Base-by-base conservation (phyloP, 805 yeast species). In the Spathaspora gorwiae region DNA sequence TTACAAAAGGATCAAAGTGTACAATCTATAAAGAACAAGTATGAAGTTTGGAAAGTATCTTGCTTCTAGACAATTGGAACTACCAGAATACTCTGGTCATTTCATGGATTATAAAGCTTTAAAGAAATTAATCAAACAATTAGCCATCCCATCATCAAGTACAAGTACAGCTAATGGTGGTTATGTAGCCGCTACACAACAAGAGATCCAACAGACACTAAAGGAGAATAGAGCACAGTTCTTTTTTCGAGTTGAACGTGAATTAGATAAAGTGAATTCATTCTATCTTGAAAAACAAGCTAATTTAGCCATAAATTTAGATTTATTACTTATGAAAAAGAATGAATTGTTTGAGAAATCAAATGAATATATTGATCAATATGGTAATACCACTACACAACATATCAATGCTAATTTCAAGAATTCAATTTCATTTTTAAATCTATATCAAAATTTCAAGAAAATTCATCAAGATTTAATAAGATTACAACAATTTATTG, bases 1-100 rank as follows among this genome's bases (percentile, higher is more conserved):
- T n/a, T n/a, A n/a, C n/a, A n/a, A n/a, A n/a, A n/a, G n/a, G n/a
- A n/a, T n/a, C n/a, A n/a, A n/a, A n/a, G n/a, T n/a, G n/a, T n/a
- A n/a, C n/a, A n/a, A n/a, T n/a, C n/a, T n/a, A n/a, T n/a, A n/a
- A n/a, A n/a, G n/a, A n/a, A n/a, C n/a, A n/a, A n/a, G n/a, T n/a
- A n/a, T 72, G 99, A 94, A 94, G 74, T 94, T 90, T 65, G 99
- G 99, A 42, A 94, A 94, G 66, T 87, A 89, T 60, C 74, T 94
- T 61, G 98, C 96, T 52, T 86, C 95, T 37, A 81, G 97, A 61
- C 97, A 90, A 67, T 74, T 94, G 54, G 97, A 92, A 64, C 73
- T 92, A 47, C 98, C 98, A 9, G 99, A 94, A 65, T 94, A 94
- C 64, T 82, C 95, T 41, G 90, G 92, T 34, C 85, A 88, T 61